Percentiles rank a stretch among this genome's conserved stretches.
phyloP scores from a whole-genome alignment of 441 rosid genomes.

The Euphorbia celastroides region DNA sequence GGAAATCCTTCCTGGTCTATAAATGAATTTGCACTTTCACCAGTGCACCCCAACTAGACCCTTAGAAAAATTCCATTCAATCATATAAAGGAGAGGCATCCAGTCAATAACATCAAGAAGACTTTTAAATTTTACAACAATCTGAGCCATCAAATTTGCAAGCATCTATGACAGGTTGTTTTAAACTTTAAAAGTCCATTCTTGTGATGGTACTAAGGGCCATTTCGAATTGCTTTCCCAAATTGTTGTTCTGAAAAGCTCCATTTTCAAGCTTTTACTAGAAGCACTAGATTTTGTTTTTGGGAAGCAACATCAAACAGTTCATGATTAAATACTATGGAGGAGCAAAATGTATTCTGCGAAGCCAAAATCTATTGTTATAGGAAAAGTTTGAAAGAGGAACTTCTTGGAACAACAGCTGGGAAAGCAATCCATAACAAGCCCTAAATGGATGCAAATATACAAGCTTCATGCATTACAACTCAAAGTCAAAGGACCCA shows the following conservation, averaged over 20 bases:
- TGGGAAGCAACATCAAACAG: no score
- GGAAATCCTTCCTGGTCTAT: neutral
- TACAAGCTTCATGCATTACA: neutral
- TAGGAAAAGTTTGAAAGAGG: no score
- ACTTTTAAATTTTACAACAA: neutral
- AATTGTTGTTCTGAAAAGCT: no score
- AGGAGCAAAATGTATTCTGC: no score
- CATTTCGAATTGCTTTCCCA: no score
- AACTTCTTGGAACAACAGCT: no score
- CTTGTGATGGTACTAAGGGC: neutral
- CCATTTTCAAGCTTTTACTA: no score
- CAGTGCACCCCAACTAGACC: neutral
- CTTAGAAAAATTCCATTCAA: neutral
- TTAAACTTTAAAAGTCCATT: no score
- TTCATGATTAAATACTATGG: no score
- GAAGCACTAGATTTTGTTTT: no score
- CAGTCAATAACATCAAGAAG: neutral
- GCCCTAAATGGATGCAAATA: neutral
- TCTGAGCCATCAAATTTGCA: neutral
- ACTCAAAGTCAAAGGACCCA: neutral
- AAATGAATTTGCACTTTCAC: neutral
- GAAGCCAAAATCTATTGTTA: no score
- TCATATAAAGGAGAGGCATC: neutral
- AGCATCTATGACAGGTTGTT: neutral
- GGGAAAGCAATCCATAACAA: no score